Conservation (phyloP, 495 filamentous ascomycete species). For the Penicillium angulare region DNA sequence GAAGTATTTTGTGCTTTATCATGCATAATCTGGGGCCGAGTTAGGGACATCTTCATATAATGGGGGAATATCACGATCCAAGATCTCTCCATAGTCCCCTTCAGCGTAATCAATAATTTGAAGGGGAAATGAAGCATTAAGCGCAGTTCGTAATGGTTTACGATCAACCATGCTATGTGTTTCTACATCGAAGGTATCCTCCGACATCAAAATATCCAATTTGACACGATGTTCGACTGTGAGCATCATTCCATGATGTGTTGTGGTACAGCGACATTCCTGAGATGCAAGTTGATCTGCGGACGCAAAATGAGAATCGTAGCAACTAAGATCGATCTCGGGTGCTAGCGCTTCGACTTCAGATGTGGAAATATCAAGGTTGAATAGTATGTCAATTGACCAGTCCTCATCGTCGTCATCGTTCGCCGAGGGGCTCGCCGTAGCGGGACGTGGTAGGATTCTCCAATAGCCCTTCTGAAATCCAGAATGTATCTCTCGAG, state of each 20-base stretch:
- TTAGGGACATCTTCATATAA: neutral
- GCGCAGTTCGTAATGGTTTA: slow-evolving; percentile 1
- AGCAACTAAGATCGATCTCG: neutral
- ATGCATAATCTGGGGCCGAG: neutral
- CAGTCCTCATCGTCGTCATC: neutral
- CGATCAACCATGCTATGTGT: slow-evolving; percentile 10
- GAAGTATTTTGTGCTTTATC: no score
- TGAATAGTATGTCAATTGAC: neutral
- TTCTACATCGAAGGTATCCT: slow-evolving; percentile 10
- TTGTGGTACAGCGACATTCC: neutral
- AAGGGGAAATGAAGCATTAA: slow-evolving; percentile 14
- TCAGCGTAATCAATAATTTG: neutral
- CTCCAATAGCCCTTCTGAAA: neutral
- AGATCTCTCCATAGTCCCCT: neutral
- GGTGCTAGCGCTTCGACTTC: neutral
- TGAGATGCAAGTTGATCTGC: neutral
- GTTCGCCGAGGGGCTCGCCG: neutral
- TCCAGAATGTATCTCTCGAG: neutral
- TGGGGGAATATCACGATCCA: neutral
- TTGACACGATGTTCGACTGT: slow-evolving; percentile 14
- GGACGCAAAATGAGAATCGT: neutral
- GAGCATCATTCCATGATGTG: slow-evolving; percentile 2
- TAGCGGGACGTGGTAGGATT: neutral
- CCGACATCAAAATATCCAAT: slow-evolving; percentile 9
- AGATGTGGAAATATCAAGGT: neutral